Base-by-base conservation (phyloP, 2,329 filamentous ascomycete species). In the Aspergillus pseudoviridinutans region DNA sequence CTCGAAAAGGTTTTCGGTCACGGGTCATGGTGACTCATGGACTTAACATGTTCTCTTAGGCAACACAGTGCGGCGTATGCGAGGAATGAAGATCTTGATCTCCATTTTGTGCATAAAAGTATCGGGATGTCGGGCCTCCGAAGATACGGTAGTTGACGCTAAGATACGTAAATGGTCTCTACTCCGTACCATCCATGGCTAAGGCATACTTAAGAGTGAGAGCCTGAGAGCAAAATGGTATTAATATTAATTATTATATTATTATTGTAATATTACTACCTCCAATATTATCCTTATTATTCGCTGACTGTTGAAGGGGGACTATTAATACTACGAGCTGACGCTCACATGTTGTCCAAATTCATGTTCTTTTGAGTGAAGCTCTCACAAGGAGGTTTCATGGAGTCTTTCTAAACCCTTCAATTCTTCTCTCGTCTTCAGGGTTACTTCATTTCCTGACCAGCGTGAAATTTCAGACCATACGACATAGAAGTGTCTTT, bases 61-160 rank as follows among this genome's bases (percentile, higher is more conserved):
- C 32, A 38, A 38, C 32, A 38, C 4, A 14, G 29, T 32, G 6
- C 14, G 6, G 5, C 5, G 32, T 17, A 38, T 17, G 14, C 32
- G 32, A 35, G 32, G 32, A 35, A 35, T 12, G 2, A 14, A 6
- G 32, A 14, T 35, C 4, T 14, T 35, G 14, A 17, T 38, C 32
- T 17, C 32, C 2, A 6, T 38, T 22, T 22, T 35, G 28, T 51
- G 50, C 50, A 51, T 51, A 51, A 51, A 57, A 20, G 20, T 38
- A 29, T 61, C 59, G 59, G 59, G 25, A 55, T 38, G 59, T 61
- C 57, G 57, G 59, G 49, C 41, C 49, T 61, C 59, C 59, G 59
- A 61, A 35, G 42, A 20, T 22, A 46, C 20, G 22, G 22, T 20
- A 12, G n/a, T 24, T 20, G 42, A 24, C 42, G 24, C 14, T 14